Conservation (phyloP, 768 basidiomycete genomes). For the Psilocybe tampanensis region DNA sequence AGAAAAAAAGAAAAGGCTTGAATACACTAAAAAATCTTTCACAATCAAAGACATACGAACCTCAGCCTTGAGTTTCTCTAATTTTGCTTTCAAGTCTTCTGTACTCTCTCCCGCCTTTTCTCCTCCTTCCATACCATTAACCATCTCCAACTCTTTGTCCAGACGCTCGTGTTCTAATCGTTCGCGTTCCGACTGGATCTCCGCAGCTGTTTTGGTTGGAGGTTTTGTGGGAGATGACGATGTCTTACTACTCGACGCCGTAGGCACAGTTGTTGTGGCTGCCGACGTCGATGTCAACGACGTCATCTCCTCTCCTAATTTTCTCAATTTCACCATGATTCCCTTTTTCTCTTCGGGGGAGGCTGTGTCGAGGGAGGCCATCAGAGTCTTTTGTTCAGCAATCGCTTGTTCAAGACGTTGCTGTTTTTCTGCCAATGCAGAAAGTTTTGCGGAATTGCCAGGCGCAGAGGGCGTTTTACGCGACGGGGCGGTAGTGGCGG, state of each 20-base stretch:
- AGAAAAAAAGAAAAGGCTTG: neutral
- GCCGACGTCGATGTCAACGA: conserved; percentile 30
- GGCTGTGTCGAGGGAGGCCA: conserved; percentile 67
- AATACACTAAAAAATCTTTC: too few species aligned
- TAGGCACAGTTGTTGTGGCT: neutral
- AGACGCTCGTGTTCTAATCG: conserved; percentile 64
- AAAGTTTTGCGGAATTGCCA: conserved; percentile 31
- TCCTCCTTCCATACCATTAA: conserved; percentile 38
- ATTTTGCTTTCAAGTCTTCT: conserved; percentile 71
- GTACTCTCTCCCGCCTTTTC: conserved; percentile 46
- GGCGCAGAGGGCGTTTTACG: conserved; percentile 40
- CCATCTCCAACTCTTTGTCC: conserved; percentile 84
- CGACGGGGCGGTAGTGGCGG: conserved; percentile 13
- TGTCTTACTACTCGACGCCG: conserved; percentile 26
- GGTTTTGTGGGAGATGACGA: conserved; percentile 19
- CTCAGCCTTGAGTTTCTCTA: conserved; percentile 81
- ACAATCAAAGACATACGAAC: conserved; percentile 48
- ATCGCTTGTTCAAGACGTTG: conserved; percentile 81
- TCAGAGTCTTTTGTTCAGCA: conserved; percentile 84
- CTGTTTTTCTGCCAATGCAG: conserved; percentile 72
- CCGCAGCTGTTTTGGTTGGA: conserved; percentile 12
- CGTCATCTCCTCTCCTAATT: conserved; percentile 81
- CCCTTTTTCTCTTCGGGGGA: conserved; percentile 75
- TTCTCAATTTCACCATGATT: conserved; percentile 75
- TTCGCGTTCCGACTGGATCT: conserved; percentile 42